These are phyloP conservation scores for Dendrostoma leiphaemia DNA, from an alignment of 2,329 filamentous ascomycete species.

Conservation along the genomic window DNA sequence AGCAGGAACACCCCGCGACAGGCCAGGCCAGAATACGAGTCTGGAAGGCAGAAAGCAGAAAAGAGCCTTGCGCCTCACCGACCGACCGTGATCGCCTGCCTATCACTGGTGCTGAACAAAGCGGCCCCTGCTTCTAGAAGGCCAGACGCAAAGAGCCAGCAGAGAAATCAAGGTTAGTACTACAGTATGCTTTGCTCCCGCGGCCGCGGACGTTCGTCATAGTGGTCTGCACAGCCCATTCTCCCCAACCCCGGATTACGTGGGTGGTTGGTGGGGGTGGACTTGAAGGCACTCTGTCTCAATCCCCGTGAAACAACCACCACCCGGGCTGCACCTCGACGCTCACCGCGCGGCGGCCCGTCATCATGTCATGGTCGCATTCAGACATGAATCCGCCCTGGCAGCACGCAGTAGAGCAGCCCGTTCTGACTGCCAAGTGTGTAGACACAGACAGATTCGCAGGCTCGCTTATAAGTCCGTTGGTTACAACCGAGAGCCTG, in stretches of 20 bases:
- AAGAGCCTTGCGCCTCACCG: not conserved
- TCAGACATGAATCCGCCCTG: not conserved
- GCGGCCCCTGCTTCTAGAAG: not conserved
- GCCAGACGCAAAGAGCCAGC: not conserved
- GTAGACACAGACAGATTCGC: not conserved
- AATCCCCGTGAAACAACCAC: not conserved
- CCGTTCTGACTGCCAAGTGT: not conserved
- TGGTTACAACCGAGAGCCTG: too few relatives aligned
- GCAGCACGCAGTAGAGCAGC: not conserved
- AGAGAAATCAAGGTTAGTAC: conserved; percentile 2
- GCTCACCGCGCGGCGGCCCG: too few relatives aligned
- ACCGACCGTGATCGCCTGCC: not conserved
- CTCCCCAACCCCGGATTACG: conserved; percentile 2
- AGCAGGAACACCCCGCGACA: not conserved
- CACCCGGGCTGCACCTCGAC: too few relatives aligned
- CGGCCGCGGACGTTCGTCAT: not conserved
- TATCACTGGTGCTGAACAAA: not conserved
- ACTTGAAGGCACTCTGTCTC: too few relatives aligned
- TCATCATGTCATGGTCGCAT: not conserved
- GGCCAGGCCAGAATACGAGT: not conserved
- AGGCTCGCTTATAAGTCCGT: too few relatives aligned
- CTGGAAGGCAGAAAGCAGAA: not conserved
- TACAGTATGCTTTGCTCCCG: not conserved
- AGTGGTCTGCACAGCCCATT: conserved; percentile 4
- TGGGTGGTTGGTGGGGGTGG: not conserved